Evolutionary conservation across 2,329 filamentous ascomycete species (phyloP), one percentile per base, ranked within the genome.

Genomic region (Fonsecaea nubica): DNA sequence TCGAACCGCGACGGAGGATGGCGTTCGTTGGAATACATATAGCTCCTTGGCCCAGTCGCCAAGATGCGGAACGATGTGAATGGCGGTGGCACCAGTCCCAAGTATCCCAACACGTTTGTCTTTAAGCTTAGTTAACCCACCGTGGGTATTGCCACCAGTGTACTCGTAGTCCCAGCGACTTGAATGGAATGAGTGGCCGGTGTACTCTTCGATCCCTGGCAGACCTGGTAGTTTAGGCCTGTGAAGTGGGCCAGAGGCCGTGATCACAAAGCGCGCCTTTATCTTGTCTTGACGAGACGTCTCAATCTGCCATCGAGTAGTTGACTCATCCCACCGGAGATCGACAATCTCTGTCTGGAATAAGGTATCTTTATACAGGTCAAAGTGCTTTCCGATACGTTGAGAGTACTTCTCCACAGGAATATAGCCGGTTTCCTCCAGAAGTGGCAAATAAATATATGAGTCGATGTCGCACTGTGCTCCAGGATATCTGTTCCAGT

Each of bases 111-210:
- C 75, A 21, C 62, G 57, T 59, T 70, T 71, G 61, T 74, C 50
- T 7, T n/a, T 32, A 21, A 66, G 59, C 32, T 69, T 58, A 5
- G 53, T 36, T 2, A 64, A 56, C 33, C 48, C 57, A 2, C 53
- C 61, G 40, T 25, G 52, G 18, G 40, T 25, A 30, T 63, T 40
- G 10, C 79, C 81, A 2, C 80, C 81, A 1, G 80, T 81, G 63
- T 76, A 68, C 1, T 72, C 66, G 59, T 81, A 83, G 62, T 81
- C 75, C 82, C 82, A 84, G 10, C 80, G 77, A 4, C 76, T 72
- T 0, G 81, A 79, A 69, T 84, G 81, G 65, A 83, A 81, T 40
- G 75, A 75, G 3, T 77, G 71, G 15, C 81, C 80, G 38, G 77
- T 65, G 68, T 80, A 83, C 0, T 58, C 54, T 1, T 69, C 64